Evolutionary conservation across 139 green algal species (phyloP), one percentile per base, ranked within the genome.

Genomic region (Ulvella scutata): DNA sequence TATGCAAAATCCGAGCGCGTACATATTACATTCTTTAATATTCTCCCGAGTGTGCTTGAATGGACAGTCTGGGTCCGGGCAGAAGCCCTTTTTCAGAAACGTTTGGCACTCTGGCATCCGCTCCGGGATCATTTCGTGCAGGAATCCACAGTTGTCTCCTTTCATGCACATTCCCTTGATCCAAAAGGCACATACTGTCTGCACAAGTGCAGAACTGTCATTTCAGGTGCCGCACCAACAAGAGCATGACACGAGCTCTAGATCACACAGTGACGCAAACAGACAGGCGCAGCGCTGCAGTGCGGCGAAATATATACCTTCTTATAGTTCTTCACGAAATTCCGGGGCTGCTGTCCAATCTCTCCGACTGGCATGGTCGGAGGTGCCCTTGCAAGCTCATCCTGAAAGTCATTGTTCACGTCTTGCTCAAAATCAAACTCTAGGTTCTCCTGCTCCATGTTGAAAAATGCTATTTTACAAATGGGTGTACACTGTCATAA

Each of bases 21-120:
- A 98, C 94, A 98, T 98, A 85, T 98, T 97, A 85, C 94, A 98
- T 80, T 97, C 93, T 79, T 98, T 98, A 43, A 98, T 89, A 33
- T 97, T 92, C 3, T 97, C 94, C 31, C 87, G 78, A 35, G 82
- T 87, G 84, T 98, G 93, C 84, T 98, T 98, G 88, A 91, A 98
- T 9, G 87, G 87, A 81, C 93, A 98, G 83, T 97, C 92, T 21
- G 85, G 80, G 72, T 94, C 93, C 37, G 90, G 92, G 84, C 94
- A 98, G 77, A 89, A 85, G n/a, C 93, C 92, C 75, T 86, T 89
- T 43, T 93, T 92, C 28, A 91, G 76, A 31, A 72, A 79, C 34
- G 78, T 81, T 29, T 87, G 81, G 77, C 92, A 97, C 3, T 95
- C 85, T 0, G 92, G 92, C 92, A 97, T 96, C 72, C 90, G 87